A percentile compares a stretch with the other conserved stretches of the same genome.
These are phyloP conservation scores for Globisporangium recalcitrans DNA, from an alignment of 352 stramenopile species.

Conservation along the genomic window DNA sequence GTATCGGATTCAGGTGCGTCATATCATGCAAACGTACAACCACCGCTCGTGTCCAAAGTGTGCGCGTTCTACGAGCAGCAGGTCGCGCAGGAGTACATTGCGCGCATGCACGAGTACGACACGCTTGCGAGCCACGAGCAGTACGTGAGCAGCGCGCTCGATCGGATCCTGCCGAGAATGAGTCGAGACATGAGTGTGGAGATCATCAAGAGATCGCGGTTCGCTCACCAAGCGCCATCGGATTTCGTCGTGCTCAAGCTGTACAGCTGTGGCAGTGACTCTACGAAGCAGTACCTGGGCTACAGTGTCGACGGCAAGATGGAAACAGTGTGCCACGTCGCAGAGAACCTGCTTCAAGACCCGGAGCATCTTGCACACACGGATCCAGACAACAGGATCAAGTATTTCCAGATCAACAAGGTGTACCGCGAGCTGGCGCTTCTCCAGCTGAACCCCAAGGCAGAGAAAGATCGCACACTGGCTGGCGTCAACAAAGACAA, in stretches of 20 bases:
- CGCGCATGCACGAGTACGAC: constrained; percentile 29
- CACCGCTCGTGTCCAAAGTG: constrained; percentile 1
- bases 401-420: constrained; percentile 43
- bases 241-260: constrained; percentile 60
- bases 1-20: background rate
- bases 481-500: background rate
- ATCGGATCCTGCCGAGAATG: constrained; percentile 2
- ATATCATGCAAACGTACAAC: no score
- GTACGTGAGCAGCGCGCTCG: constrained; percentile 21
- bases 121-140: constrained; percentile 26
- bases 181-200: background rate
- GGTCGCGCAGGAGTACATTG: constrained; percentile 34
- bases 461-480: constrained; percentile 12
- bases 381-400: constrained; percentile 20
- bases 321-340: constrained; percentile 20
- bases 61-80: constrained; percentile 36
- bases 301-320: background rate
- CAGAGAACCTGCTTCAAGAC: constrained; percentile 21
- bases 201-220: constrained; percentile 23
- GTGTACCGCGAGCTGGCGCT: constrained; percentile 36
- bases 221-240: constrained; percentile 33
- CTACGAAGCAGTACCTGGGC: background rate
- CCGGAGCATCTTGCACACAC: background rate
- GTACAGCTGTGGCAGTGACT: constrained; percentile 29
- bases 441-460: constrained; percentile 15